These are phyloP conservation scores for Phaeophleospora eucalypticola DNA, from an alignment of 2,329 filamentous ascomycete species.

Conservation along the genomic window DNA sequence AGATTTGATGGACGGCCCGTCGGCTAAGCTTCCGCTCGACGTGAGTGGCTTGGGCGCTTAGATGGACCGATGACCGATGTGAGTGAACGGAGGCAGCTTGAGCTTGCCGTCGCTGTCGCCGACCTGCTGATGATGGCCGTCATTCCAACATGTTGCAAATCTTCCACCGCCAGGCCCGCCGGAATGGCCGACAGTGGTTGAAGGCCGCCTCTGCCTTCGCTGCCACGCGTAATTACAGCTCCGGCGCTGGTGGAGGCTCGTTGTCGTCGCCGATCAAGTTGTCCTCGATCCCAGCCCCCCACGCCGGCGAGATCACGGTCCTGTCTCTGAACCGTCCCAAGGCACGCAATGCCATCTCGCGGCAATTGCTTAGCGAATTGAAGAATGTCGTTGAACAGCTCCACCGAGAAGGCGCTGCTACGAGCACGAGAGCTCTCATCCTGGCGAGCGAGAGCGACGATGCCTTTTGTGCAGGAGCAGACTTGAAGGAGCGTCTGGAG, in stretches of 20 bases:
- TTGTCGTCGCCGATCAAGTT: constrained; percentile 54
- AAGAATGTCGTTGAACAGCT: constrained; percentile 69
- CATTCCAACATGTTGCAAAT: constrained; percentile 9
- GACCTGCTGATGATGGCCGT: not conserved
- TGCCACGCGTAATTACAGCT: constrained; percentile 9
- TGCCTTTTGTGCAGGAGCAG: constrained; percentile 90
- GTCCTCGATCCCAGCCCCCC: constrained; percentile 70
- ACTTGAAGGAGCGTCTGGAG: constrained; percentile 78
- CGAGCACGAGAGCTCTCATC: constrained; percentile 72
- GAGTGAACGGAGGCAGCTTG: not conserved
- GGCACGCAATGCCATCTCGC: constrained; percentile 88
- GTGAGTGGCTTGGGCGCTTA: not conserved
- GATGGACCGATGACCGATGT: no score
- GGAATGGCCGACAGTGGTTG: constrained; percentile 12
- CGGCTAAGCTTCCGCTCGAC: not conserved
- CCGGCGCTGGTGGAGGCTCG: constrained; percentile 14
- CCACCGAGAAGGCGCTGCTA: constrained; percentile 52
- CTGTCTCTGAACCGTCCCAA: constrained; percentile 80
- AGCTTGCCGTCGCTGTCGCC: not conserved
- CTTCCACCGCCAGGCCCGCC: constrained; percentile 3
- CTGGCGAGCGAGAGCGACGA: constrained; percentile 79
- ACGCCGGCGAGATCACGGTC: constrained; percentile 78
- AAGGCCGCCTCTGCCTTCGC: constrained; percentile 1
- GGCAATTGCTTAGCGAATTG: constrained; percentile 67
- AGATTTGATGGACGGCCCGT: no score